These are phyloP conservation scores for Fusarium sulawesiense DNA, from an alignment of 2,329 filamentous ascomycete species.

Conservation along the genomic window DNA sequence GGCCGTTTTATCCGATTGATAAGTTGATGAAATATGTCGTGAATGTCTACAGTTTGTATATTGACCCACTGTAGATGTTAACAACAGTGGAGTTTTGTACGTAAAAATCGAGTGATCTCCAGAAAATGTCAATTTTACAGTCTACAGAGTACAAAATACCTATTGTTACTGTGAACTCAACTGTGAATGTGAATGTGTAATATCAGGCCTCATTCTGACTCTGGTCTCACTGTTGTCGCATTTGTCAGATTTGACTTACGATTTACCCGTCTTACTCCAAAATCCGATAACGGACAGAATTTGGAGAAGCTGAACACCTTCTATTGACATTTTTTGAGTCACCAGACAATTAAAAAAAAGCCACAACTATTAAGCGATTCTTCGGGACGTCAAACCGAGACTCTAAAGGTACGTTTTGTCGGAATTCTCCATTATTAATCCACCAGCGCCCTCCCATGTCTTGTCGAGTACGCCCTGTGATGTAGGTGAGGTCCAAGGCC, in stretches of 20 bases:
- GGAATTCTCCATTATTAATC: conserved; percentile 38
- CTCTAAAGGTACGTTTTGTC: conserved; percentile 8
- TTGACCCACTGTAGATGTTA: conserved; percentile 30
- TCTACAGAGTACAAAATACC: background rate
- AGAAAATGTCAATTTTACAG: background rate
- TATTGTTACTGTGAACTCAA: background rate
- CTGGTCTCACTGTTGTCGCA: background rate
- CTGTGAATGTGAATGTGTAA: too few relatives aligned
- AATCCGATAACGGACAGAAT: conserved; percentile 20
- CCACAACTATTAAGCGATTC: conserved; percentile 24
- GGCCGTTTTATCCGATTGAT: conserved; percentile 15
- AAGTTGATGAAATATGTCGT: background rate
- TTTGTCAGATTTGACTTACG: conserved; percentile 6
- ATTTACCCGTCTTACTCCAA: conserved; percentile 4
- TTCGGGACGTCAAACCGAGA: background rate
- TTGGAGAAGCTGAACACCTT: background rate
- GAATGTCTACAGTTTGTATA: conserved; percentile 3
- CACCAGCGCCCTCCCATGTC: conserved; percentile 23
- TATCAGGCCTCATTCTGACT: background rate
- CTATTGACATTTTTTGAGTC: conserved; percentile 15
- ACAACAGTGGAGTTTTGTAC: conserved; percentile 30
- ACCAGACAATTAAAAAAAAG: conserved; percentile 26
- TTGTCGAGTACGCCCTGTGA: conserved; percentile 36
- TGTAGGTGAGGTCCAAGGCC: conserved; percentile 9
- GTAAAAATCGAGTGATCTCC: conserved; percentile 31